phyloP scores from a whole-genome alignment of 768 basidiomycete genomes.

The Termitomyces sp. region DNA sequence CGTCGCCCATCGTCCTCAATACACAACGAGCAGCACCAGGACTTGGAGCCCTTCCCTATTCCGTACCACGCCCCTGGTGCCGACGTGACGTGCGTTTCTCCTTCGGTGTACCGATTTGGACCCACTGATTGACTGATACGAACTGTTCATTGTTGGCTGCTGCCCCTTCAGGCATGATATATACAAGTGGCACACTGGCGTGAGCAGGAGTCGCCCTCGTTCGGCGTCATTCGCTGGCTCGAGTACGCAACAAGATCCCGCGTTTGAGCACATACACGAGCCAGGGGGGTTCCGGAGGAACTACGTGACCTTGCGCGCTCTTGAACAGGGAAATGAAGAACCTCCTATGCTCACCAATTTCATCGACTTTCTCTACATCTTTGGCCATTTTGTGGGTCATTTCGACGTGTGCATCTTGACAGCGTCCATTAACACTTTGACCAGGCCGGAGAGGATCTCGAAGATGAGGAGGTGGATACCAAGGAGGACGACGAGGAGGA shows the following conservation, averaged over 20 bases:
- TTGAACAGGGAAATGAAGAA: slow-evolving; percentile 58
- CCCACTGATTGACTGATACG: neutral
- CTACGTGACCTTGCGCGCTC: slow-evolving; percentile 70
- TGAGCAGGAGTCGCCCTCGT: slow-evolving; percentile 57
- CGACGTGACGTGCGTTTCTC: slow-evolving; percentile 78
- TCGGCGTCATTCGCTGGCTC: slow-evolving; percentile 66
- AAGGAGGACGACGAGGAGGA: slow-evolving; percentile 62
- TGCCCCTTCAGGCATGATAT: slow-evolving; percentile 79
- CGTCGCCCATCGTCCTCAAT: slow-evolving; percentile 22
- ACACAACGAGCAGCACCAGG: slow-evolving; percentile 31
- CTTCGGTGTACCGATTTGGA: neutral
- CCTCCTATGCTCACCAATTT: slow-evolving; percentile 74
- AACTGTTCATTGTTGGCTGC: neutral
- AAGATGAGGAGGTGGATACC: slow-evolving; percentile 79
- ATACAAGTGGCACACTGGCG: slow-evolving; percentile 91
- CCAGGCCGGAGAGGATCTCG: slow-evolving; percentile 87
- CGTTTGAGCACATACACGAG: slow-evolving; percentile 89
- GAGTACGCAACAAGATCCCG: slow-evolving; percentile 56
- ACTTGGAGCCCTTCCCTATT: slow-evolving; percentile 76
- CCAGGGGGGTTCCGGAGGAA: slow-evolving; percentile 93
- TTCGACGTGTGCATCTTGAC: neutral
- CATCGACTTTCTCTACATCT: slow-evolving; percentile 91
- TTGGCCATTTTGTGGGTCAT: slow-evolving; percentile 87
- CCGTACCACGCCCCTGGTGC: slow-evolving; percentile 84
- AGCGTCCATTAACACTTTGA: slow-evolving; percentile 2